A percentile compares a stretch with the other conserved stretches of the same genome.
phyloP scores from a whole-genome alignment of 2,329 filamentous ascomycete genomes.

The Fusarium sp. region DNA sequence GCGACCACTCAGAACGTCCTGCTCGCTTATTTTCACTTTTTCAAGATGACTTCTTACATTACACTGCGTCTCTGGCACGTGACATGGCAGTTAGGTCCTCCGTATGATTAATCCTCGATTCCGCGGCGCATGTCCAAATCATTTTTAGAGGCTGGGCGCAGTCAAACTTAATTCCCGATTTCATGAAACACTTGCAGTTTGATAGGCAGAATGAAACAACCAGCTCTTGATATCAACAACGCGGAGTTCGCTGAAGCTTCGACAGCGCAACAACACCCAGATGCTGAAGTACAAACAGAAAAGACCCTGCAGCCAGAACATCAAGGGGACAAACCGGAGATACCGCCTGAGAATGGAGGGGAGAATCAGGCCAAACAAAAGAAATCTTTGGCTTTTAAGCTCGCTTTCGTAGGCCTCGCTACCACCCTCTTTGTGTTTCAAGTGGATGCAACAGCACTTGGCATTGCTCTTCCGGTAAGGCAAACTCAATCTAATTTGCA shows the following conservation, averaged over 20 bases:
- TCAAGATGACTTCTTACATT: no score
- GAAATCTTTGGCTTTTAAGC: constrained; percentile 21
- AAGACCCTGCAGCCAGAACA: neutral
- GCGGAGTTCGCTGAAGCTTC: neutral
- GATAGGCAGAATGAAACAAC: neutral
- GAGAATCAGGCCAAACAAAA: neutral
- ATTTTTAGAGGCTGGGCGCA: no score
- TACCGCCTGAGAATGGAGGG: neutral
- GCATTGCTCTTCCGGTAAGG: constrained; percentile 21
- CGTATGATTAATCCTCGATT: no score
- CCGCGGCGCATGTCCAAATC: no score
- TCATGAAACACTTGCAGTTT: no score
- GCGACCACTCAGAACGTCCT: no score
- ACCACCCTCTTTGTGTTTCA: constrained; percentile 22
- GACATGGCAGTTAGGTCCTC: no score
- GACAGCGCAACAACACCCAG: neutral
- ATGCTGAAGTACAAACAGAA: neutral
- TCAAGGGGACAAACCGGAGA: neutral
- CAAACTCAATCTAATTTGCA: neutral
- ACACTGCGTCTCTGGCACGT: no score
- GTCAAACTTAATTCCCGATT: no score
- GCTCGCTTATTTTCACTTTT: no score
- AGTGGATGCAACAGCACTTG: constrained; percentile 25
- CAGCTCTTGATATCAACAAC: accelerated
- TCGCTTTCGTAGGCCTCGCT: constrained; percentile 19